Conservation (phyloP, 306 rosid genomes). For the Ormosia emarginata region DNA sequence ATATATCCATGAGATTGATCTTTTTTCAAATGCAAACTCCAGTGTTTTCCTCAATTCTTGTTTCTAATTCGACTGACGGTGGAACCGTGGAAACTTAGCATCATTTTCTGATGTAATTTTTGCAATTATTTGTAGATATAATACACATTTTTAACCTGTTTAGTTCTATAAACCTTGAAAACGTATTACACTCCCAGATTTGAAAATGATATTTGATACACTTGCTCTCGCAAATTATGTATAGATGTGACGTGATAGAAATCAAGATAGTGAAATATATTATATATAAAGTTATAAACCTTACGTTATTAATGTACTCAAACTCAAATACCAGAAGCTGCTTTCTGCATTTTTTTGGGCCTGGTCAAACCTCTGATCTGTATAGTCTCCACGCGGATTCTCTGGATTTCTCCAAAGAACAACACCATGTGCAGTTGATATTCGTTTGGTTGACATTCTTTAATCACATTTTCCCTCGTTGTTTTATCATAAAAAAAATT, state of each 20-base stretch:
- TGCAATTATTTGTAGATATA: neutral
- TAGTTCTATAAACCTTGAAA: neutral
- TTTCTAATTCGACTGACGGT: neutral
- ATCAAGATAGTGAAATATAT: neutral
- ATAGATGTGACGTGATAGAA: neutral
- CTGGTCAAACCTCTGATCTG: neutral
- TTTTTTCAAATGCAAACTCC: neutral
- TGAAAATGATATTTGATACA: neutral
- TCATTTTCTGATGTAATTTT: neutral
- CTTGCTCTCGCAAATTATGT: neutral
- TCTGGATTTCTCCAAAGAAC: too few species aligned
- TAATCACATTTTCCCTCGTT: too few species aligned
- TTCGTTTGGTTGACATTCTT: too few species aligned
- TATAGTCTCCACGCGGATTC: too few species aligned
- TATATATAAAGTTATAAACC: neutral
- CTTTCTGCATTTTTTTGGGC: neutral
- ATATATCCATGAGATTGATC: neutral
- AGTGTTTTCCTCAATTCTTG: neutral
- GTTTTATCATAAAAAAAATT: too few species aligned
- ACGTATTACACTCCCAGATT: neutral
- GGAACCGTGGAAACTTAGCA: neutral
- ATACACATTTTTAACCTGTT: neutral
- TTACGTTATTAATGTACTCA: neutral
- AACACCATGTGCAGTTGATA: too few species aligned
- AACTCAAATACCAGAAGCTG: constrained; percentile 4